phyloP scores from a whole-genome alignment of 306 rosid genomes.

The Cucurbita moschata region DNA sequence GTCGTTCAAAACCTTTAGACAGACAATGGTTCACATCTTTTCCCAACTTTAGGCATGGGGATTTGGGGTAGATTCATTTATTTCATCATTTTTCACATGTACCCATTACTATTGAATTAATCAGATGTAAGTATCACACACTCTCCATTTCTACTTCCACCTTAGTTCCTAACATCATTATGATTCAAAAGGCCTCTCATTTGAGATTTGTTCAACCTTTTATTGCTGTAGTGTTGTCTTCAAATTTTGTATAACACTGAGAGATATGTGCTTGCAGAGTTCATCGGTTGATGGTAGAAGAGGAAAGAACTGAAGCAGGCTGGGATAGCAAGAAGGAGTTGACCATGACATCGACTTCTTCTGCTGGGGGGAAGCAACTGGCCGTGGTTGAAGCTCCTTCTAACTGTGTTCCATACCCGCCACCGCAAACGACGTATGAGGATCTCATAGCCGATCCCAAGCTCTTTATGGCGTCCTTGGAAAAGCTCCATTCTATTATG shows the following conservation, averaged over 20 bases:
- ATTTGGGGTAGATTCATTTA: not conserved
- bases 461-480: conserved; percentile 49
- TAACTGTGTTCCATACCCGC: conserved; percentile 32
- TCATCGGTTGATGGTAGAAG: not conserved
- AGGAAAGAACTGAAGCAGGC: conserved; percentile 11
- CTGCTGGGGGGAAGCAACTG: conserved; percentile 26
- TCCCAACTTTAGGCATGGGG: not conserved
- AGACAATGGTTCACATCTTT: not conserved
- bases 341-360: conserved; percentile 61
- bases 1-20: not conserved
- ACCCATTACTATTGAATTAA: not conserved
- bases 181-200: not conserved
- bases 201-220: not conserved
- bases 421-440: conserved; percentile 40
- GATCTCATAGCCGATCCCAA: conserved; percentile 38
- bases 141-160: not conserved
- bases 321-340: conserved; percentile 9
- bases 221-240: not conserved
- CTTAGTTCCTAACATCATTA: not conserved
- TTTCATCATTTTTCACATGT: not conserved
- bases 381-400: conserved; percentile 26
- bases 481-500: conserved; percentile 56
- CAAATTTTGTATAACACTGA: not conserved
- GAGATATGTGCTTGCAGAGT: not conserved
- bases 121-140: not conserved